Conservation (phyloP, 306 rosid genomes). For the Purshia tridentata region DNA sequence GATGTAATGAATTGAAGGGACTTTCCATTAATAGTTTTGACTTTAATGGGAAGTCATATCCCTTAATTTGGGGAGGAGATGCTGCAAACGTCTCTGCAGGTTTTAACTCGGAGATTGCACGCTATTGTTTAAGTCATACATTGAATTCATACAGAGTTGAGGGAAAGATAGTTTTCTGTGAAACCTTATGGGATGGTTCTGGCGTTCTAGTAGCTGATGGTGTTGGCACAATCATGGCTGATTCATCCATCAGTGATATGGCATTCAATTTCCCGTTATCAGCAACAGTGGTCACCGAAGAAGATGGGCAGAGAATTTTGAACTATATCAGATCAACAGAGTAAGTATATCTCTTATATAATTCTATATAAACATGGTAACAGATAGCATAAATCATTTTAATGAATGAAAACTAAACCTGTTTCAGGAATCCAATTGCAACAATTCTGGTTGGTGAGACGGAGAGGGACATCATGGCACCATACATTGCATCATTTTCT, state of each 20-base stretch:
- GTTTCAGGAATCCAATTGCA: constrained; percentile 30
- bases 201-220: constrained; percentile 23
- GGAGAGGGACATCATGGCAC: constrained; percentile 30
- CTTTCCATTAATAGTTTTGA: constrained; percentile 27
- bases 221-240: constrained; percentile 30
- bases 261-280: constrained; percentile 23
- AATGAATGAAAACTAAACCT: neutral
- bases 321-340: constrained; percentile 27
- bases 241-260: neutral
- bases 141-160: constrained; percentile 20
- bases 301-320: constrained; percentile 26
- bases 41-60: constrained; percentile 14
- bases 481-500: constrained; percentile 33
- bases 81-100: constrained; percentile 39
- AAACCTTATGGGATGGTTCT: constrained; percentile 10
- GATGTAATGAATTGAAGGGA: constrained; percentile 21
- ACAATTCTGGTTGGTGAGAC: constrained; percentile 28
- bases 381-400: neutral
- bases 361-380: neutral
- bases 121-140: neutral
- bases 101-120: constrained; percentile 13
- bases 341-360: constrained; percentile 8
- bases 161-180: constrained; percentile 33
- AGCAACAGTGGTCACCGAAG: constrained; percentile 18
- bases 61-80: constrained; percentile 40